phyloP scores from a whole-genome alignment of 2,329 filamentous ascomycete species.

The Beauveria varroae region DNA sequence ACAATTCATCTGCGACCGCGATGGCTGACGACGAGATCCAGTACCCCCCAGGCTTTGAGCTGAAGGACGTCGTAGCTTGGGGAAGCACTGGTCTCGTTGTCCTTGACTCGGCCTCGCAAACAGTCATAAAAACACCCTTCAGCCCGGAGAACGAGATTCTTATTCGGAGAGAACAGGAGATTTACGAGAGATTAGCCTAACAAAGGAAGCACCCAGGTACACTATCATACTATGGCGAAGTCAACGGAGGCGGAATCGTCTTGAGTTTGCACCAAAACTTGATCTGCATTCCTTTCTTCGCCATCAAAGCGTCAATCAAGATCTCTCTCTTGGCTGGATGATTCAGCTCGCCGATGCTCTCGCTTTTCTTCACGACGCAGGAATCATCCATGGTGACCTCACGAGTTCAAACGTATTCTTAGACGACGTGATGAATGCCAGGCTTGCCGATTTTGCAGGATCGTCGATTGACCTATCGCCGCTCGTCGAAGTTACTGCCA shows the following conservation, averaged over 20 bases:
- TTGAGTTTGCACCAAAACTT: background rate
- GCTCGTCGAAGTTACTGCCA: background rate
- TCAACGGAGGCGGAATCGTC: background rate
- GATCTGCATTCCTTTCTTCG: background rate
- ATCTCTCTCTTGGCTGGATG: background rate
- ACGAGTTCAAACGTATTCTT: background rate
- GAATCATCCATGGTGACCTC: background rate
- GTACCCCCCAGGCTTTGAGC: background rate
- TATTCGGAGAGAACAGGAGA: background rate
- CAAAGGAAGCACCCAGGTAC: background rate
- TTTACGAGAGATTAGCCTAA: background rate
- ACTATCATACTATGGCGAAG: background rate
- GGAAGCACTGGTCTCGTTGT: background rate
- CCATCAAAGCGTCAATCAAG: background rate
- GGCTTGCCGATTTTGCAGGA: background rate
- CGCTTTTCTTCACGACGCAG: background rate
- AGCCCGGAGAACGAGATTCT: background rate
- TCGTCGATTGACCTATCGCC: background rate
- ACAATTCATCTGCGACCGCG: background rate
- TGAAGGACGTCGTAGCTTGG: background rate
- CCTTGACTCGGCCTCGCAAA: background rate
- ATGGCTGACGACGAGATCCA: background rate
- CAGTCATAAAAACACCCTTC: background rate
- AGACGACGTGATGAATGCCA: background rate
- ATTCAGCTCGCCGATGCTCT: background rate